phyloP scores from a whole-genome alignment of 495 filamentous ascomycete species.

The Trichoderma gamsii region DNA sequence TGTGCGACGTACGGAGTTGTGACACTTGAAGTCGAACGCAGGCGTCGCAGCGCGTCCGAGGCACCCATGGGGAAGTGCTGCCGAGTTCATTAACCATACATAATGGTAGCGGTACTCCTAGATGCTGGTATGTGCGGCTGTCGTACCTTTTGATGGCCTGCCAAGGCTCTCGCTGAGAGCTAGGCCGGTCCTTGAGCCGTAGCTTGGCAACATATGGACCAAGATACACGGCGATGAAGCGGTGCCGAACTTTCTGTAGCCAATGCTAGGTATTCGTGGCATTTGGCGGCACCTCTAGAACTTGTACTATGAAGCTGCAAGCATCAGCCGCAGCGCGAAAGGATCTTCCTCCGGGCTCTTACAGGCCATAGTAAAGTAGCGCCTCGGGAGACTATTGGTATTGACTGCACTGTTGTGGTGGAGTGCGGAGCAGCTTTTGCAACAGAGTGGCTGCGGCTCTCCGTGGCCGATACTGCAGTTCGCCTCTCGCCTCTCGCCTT shows the following conservation, averaged over 20 bases:
- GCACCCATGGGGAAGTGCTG: neutral
- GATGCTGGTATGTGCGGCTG: neutral
- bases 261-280: neutral
- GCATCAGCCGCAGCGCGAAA: neutral
- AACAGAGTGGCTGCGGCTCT: neutral
- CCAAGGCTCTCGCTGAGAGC: slow-evolving; percentile 1
- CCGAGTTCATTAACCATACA: neutral
- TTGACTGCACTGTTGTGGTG: neutral
- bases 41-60: neutral
- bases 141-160: neutral
- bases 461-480: neutral
- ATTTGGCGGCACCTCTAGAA: neutral
- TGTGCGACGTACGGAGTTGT: neutral
- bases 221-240: neutral
- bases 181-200: neutral
- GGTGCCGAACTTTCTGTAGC: neutral
- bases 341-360: too few species aligned
- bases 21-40: neutral
- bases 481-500: neutral
- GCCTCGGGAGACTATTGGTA: neutral
- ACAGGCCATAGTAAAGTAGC: neutral
- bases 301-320: neutral
- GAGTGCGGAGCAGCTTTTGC: slow-evolving; percentile 3
- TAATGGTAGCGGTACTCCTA: neutral
- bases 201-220: neutral